phyloP scores from a whole-genome alignment of 2,329 filamentous ascomycete genomes.

The Fusarium irregulare region DNA sequence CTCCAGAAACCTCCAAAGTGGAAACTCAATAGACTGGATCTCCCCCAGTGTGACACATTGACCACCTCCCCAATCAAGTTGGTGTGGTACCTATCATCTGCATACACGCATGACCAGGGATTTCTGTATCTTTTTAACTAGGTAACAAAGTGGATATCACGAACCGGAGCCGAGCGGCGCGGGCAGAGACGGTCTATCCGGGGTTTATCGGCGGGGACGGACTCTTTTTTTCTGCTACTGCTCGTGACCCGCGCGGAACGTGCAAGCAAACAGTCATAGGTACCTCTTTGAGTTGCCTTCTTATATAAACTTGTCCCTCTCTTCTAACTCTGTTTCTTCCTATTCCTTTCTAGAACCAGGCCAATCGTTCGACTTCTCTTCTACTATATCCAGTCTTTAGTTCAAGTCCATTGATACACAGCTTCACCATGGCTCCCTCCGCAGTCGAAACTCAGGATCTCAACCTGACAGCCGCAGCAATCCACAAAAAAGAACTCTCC shows the following conservation, averaged over 20 bases:
- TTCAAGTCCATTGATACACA: no score
- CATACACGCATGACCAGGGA: constrained; percentile 29
- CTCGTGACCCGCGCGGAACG: constrained; percentile 12
- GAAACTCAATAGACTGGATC: not conserved
- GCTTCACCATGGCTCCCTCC: constrained; percentile 58
- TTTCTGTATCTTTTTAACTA: constrained; percentile 8
- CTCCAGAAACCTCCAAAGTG: not conserved
- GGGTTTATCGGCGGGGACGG: constrained; percentile 27
- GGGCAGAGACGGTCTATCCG: constrained; percentile 47
- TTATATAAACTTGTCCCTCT: constrained; percentile 21
- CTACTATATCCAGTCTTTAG: no score
- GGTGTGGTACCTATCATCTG: not conserved
- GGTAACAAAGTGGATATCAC: not conserved
- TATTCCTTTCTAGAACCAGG: not conserved
- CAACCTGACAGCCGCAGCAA: constrained; percentile 63
- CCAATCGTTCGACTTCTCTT: not conserved
- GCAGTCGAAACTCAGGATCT: constrained; percentile 60
- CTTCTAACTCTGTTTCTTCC: not conserved
- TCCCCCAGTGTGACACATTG: constrained; percentile 15
- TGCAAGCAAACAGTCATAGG: constrained; percentile 1
- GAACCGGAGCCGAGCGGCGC: constrained; percentile 39
- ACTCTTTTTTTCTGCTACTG: constrained; percentile 16
- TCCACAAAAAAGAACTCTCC: constrained; percentile 61
- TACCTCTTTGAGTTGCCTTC: not conserved
- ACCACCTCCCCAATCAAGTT: constrained; percentile 15